Evolutionary conservation across 225 moss, liverwort and hornwort species (phyloP).

Genomic region (Pseudoscleropodium purum): DNA sequence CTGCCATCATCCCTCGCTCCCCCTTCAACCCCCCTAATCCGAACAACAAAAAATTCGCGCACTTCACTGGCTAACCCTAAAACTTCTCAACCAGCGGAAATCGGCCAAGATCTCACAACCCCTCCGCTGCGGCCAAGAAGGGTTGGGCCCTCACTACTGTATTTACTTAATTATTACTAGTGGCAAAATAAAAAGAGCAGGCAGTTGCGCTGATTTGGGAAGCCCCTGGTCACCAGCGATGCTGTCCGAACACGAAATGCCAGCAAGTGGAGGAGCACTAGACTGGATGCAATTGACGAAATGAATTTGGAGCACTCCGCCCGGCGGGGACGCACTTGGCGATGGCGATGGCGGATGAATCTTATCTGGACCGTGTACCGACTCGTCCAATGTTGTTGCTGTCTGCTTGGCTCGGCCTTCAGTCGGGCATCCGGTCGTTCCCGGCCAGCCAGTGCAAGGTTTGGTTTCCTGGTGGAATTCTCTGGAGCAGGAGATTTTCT

Average conservation of each 20-base stretch:
- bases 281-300: not conserved
- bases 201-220: not conserved
- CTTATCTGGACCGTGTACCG: not conserved
- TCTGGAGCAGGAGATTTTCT: too few species aligned
- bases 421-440: too few species aligned
- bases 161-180: too few species aligned
- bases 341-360: not conserved
- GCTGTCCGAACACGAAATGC: not conserved
- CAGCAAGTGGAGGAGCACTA: not conserved
- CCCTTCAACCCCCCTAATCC: too few species aligned
- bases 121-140: not conserved
- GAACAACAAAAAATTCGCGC: not conserved
- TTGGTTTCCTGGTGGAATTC: too few species aligned
- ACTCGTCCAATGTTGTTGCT: not conserved
- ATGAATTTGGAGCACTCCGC: not conserved
- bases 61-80: not conserved
- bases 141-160: not conserved
- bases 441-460: too few species aligned
- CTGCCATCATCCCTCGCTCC: constrained; percentile 9
- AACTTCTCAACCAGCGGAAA: not conserved
- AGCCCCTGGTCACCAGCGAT: not conserved
- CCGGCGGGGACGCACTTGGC: not conserved
- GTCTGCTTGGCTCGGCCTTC: not conserved
- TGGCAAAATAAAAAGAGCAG: not conserved
- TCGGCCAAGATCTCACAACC: not conserved